Evolutionary conservation across 1,139 yeast species (phyloP).

Genomic region (Wickerhamomyces sp.): DNA sequence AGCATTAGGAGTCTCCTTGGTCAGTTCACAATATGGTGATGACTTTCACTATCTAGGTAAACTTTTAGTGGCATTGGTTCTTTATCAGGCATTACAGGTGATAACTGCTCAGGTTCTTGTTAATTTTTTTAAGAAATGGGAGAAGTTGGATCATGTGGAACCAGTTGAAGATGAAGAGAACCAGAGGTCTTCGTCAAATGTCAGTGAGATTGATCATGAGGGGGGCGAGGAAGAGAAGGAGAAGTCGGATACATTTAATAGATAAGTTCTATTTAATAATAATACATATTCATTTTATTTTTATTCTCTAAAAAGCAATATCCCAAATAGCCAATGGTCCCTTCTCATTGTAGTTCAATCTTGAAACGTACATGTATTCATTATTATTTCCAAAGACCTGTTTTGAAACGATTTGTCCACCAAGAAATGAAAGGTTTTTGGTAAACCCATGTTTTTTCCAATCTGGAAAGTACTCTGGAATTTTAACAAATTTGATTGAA

Average conservation of each 20-base stretch:
- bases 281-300: neutral
- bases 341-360: constrained; percentile 67
- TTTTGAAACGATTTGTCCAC: constrained; percentile 84
- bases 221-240: neutral
- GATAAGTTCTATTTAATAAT: neutral
- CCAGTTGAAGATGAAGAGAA: constrained; percentile 16
- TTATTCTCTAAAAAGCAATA: constrained; percentile 26
- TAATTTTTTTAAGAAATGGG: constrained; percentile 63
- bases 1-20: constrained; percentile 79
- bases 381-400: constrained; percentile 65
- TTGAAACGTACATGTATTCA: constrained; percentile 65
- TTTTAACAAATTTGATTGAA: constrained; percentile 58
- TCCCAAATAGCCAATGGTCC: constrained; percentile 71
- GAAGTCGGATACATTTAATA: neutral
- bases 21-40: constrained; percentile 75
- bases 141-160: constrained; percentile 30
- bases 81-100: constrained; percentile 85
- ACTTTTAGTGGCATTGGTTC: constrained; percentile 71
- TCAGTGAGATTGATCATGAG: too few relatives aligned
- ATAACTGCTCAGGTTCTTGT: constrained; percentile 68
- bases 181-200: too few relatives aligned
- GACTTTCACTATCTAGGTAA: constrained; percentile 58
- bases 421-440: constrained; percentile 71
- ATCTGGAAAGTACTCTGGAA: constrained; percentile 91
- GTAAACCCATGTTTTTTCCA: constrained; percentile 88